phyloP scores from a whole-genome alignment of 768 basidiomycete genomes.

The Suillus plorans region DNA sequence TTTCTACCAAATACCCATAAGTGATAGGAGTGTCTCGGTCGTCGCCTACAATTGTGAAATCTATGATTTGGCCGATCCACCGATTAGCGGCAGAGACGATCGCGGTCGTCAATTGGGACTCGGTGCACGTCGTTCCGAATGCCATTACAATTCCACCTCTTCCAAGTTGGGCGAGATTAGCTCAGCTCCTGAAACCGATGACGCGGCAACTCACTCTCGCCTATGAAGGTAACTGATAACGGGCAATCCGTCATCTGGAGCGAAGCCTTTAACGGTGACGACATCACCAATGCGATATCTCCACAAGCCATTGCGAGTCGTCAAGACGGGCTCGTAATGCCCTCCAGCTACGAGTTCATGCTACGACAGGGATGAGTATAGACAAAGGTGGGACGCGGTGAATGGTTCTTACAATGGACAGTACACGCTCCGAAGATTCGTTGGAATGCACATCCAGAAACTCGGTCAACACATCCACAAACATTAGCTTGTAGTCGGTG shows the following conservation, averaged over 20 bases:
- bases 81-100: not conserved
- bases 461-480: not conserved
- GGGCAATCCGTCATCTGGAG: conserved; percentile 10
- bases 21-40: not conserved
- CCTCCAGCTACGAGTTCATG: conserved; percentile 6
- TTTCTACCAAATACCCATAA: conserved; percentile 9
- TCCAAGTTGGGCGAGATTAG: not conserved
- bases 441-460: not conserved
- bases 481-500: not conserved
- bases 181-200: not conserved
- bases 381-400: not conserved
- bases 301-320: conserved; percentile 14
- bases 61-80: conserved; percentile 3
- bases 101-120: not conserved
- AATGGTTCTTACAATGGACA: not conserved
- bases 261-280: conserved; percentile 10
- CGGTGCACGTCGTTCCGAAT: not conserved
- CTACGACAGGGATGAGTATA: not conserved
- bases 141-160: conserved; percentile 12
- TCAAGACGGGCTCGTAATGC: conserved; percentile 10
- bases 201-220: conserved; percentile 2
- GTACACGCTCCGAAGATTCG: not conserved
- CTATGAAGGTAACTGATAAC: conserved; percentile 4
- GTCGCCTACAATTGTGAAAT: conserved; percentile 9
- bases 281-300: conserved; percentile 11